Evolutionary conservation across 352 stramenopile species (phyloP), one percentile per base, ranked within the genome.

Genomic region (Pythium pyrilobum): DNA sequence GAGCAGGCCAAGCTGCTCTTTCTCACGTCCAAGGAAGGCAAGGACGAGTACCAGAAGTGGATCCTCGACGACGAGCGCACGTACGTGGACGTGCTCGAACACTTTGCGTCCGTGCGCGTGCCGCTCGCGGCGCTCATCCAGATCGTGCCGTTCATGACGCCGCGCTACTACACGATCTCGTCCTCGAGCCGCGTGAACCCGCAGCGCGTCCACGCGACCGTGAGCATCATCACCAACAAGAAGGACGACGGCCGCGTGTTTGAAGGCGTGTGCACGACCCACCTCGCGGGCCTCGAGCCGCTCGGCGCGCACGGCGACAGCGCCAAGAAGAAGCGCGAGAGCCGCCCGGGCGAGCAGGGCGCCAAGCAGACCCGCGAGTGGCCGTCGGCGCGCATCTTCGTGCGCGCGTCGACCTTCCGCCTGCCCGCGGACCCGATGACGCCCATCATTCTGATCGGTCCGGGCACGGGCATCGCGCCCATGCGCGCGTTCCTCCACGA

Each of bases 121-220:
- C 70, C 81, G 4, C 52, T 92, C 15, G 62, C 76, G 33, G 93
- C 97, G 41, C 69, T 99, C n/a, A 71, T 92, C 27, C 73, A 97
- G 48, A 56, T 98, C 20, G 86, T 97, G 42, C 96, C 96, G 18
- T 89, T 88, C 57, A 66, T 99, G 20, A 74, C 96, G 62, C 95
- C 97, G 16, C 87, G 97, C 8, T 97, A 97, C 66, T 99, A 99
- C 72, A 99, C 97, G 11, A 99, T 99, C 61, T 96, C 93, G 28
- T 99, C 96, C 4, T 99, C 90, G 11, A 92, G 88, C 37, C 72
- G 84, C 33, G 82, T 97, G 3, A 86, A 96, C 66, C 93, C 96
- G 5, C 83, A 89, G 40, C 81, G 77, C 18, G 82, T 99, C 27
- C 93, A 98, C 64, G 71, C 98, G 39, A 99, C 96, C 4, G 89